A percentile compares a stretch with the other conserved stretches of the same genome.
phyloP scores from a whole-genome alignment of 1,284 basidiomycete species.

The Anthracocystis panici-leucophaei region DNA sequence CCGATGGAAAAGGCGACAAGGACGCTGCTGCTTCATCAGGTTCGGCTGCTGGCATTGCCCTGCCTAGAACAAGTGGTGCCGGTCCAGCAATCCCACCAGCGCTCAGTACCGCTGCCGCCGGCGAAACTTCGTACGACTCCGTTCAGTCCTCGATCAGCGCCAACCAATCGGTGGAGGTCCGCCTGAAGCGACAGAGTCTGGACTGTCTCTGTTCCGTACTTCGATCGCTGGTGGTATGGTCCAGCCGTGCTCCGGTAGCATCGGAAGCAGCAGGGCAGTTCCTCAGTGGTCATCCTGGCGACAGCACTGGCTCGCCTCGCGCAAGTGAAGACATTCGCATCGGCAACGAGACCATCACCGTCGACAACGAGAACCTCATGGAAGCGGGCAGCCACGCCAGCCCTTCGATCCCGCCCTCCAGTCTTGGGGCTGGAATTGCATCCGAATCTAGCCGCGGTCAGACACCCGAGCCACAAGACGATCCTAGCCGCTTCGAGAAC shows the following conservation, averaged over 20 bases:
- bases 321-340: conserved; percentile 51
- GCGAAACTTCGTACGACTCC: conserved; percentile 34
- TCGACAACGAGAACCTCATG: conserved; percentile 53
- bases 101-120: conserved; percentile 48
- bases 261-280: conserved; percentile 29
- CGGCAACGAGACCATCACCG: conserved; percentile 52
- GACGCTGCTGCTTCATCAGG: conserved; percentile 29
- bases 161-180: conserved; percentile 61
- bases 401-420: conserved; percentile 13
- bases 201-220: conserved; percentile 68
- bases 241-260: conserved; percentile 36
- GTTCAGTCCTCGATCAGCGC: conserved; percentile 15
- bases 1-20: conserved; percentile 36
- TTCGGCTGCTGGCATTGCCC: conserved; percentile 3
- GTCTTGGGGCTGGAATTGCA: conserved; percentile 9
- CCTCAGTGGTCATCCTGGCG: conserved; percentile 19
- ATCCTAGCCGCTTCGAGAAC: conserved; percentile 92
- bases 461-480: conserved; percentile 74
- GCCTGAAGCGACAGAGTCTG: conserved; percentile 66
- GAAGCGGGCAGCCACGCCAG: conserved; percentile 31
- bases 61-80: conserved; percentile 23
- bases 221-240: conserved; percentile 67
- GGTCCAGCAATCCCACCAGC: conserved; percentile 54
- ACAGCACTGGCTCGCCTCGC: conserved; percentile 42
- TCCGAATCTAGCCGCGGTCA: conserved; percentile 33